Base-by-base conservation (phyloP, 768 basidiomycete species). In the Russula sp. region DNA sequence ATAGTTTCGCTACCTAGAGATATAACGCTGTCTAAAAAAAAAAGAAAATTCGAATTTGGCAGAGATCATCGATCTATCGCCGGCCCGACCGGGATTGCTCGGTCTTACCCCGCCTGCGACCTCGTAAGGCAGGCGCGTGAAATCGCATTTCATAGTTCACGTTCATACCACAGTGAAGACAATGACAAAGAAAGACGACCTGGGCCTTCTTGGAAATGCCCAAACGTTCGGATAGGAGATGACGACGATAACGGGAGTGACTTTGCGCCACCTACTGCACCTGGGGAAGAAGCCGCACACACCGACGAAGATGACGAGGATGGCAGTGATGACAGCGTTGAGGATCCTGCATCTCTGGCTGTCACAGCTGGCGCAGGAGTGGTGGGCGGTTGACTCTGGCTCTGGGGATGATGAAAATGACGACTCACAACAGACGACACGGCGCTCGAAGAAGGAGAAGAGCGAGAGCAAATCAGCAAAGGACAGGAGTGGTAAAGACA, bases 111-210 rank as follows among this genome's bases (percentile, higher is more conserved):
- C 71, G 79, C 50, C 75, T 87, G 46, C 80, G 85, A 22, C 78
- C 81, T 20, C 77, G 86, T 56, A 81, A 78, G 57, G 73, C n/a
- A 56, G 73, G 77, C 77, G 22, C 77, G 75, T 47, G 77, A 76
- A 36, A 83, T n/a, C n/a, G n/a, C n/a, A 75, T 68, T 88, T 88
- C 72, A 73, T n/a, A n/a, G n/a, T n/a, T n/a, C 76, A 0, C 64
- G 67, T 25, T 64, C 80, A 22, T 71, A 74, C 38, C 74, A 68
- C 4, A 60, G 72, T 36, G 77, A 71, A 1, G 66, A n/a, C n/a
- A n/a, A 67, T 32, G 73, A 76, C 20, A 72, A 72, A 41, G 65
- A 53, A 7, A 69, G 69, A 8, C 68, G 65, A 7, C 74, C 75
- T 3, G 79, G 77, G 0, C 78, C 79, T 18, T 81, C 83, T 5